phyloP scores from a whole-genome alignment of 345 rosid species.

The Abelmoschus esculentus region DNA sequence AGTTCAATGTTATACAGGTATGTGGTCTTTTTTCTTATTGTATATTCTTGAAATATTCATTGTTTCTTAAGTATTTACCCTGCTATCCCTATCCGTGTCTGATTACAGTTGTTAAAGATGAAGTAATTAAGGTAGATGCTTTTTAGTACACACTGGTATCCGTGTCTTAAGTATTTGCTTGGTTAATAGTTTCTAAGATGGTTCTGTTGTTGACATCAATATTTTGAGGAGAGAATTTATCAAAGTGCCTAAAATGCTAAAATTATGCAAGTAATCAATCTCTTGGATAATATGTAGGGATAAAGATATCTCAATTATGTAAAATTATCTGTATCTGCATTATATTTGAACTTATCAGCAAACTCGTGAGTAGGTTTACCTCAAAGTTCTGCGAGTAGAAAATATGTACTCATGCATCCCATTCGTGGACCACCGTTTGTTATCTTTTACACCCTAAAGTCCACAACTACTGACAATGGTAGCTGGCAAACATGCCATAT shows the following conservation, averaged over 20 bases:
- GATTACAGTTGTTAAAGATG: too few relatives aligned
- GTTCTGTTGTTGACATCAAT: too few relatives aligned
- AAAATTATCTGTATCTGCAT: background rate
- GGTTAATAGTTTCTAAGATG: too few relatives aligned
- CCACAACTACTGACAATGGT: background rate
- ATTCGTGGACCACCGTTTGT: background rate
- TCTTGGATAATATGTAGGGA: background rate
- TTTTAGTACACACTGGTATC: background rate
- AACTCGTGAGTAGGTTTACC: background rate
- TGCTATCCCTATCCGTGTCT: too few relatives aligned
- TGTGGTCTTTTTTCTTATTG: background rate
- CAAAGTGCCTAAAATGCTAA: background rate
- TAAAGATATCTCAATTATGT: background rate
- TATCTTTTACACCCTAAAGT: background rate
- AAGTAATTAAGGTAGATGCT: too few relatives aligned
- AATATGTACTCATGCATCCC: background rate
- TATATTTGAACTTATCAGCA: background rate
- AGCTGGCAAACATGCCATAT: background rate
- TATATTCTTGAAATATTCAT: background rate
- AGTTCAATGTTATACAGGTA: constrained; percentile 85
- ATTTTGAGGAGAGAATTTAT: background rate
- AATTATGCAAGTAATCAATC: background rate
- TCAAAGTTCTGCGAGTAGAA: background rate
- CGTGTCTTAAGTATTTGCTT: too few relatives aligned
- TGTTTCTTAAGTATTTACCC: background rate